Base-by-base conservation (phyloP, 805 yeast genomes). In the Lachancea mirantina region DNA sequence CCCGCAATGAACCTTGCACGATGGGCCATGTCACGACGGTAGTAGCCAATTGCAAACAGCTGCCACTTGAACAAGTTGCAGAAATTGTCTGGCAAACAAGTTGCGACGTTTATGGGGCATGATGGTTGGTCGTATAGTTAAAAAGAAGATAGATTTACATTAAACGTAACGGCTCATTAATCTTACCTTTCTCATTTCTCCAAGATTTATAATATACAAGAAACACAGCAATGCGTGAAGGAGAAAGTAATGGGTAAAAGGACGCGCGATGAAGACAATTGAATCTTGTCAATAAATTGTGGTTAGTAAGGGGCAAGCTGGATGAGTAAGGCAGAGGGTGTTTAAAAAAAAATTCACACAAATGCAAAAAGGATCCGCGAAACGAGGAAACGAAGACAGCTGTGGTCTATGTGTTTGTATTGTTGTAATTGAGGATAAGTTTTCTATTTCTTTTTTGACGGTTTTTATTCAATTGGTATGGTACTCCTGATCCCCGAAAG, bases 1-100 rank as follows among this genome's bases (percentile, higher is more conserved):
- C 89, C 0, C 68, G 98, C 50, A 87, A 92, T 55, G 99, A 92
- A 57, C 99, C 99, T 0, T 87, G 94, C 31, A 70, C 74, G 26
- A 75, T 92, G 34, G 84, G 85, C 3, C 74, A 76, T 36, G 87
- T 87, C 1, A 96, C 94, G 1, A 74, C 71, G 38, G 76, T 77
- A 2, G 62, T 82, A 23, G 68, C 83, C 2, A 69, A 65, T 10
- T 49, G 80, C 28, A 69, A 66, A 40, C 52, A 54, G 0, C 42
- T 68, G 2, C 47, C 67, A 0, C 58, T 74, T 4, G 57, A 65
- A 17, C 60, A 57, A 9, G 56, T 82, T 3, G 63, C 69, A 8
- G 67, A 67, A 6, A 47, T 55, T 1, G 74, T 76, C 14, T 80
- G 73, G 67, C 34, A 58, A 8, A 80, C 76, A 42, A 62, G 76